Conservation (phyloP, 116 monocot genomes). For the Dioscorea cayenensis region DNA sequence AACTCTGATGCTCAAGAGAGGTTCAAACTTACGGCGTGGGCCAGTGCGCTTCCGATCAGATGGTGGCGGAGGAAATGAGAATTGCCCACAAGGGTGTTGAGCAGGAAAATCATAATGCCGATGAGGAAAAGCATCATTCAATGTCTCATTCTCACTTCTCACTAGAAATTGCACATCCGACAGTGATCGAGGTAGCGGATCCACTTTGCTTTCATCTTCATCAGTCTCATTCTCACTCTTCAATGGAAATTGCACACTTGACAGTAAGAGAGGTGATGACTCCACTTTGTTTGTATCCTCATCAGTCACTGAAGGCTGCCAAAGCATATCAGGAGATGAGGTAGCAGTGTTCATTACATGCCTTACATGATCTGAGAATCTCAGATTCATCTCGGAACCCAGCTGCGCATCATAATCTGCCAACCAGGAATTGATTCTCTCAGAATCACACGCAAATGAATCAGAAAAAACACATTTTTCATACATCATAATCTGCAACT, state of each 20-base stretch:
- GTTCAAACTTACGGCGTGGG: conserved; percentile 8
- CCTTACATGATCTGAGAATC: conserved; percentile 1
- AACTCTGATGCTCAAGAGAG: not conserved
- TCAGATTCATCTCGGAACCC: not conserved
- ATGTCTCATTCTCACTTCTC: not conserved
- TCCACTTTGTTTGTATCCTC: not conserved
- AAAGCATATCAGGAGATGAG: not conserved
- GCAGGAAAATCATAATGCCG: not conserved
- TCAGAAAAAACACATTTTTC: not conserved
- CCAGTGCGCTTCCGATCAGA: conserved; percentile 10
- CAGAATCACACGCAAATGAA: not conserved
- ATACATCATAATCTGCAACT: conserved; percentile 9
- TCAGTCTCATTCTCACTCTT: not conserved
- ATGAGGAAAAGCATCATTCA: not conserved
- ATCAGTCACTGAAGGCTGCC: not conserved
- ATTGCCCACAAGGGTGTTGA: conserved; percentile 7
- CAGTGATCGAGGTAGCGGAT: not conserved
- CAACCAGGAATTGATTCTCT: not conserved
- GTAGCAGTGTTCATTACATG: not conserved
- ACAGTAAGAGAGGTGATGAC: not conserved
- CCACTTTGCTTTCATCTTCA: not conserved
- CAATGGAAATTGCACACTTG: not conserved
- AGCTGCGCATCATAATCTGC: conserved; percentile 10
- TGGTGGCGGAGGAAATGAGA: conserved; percentile 8
- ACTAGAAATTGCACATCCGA: not conserved